Evolutionary conservation across 129 eudicot species (phyloP), one percentile per base, ranked within the genome.

Genomic region (Lactuca sativa): DNA sequence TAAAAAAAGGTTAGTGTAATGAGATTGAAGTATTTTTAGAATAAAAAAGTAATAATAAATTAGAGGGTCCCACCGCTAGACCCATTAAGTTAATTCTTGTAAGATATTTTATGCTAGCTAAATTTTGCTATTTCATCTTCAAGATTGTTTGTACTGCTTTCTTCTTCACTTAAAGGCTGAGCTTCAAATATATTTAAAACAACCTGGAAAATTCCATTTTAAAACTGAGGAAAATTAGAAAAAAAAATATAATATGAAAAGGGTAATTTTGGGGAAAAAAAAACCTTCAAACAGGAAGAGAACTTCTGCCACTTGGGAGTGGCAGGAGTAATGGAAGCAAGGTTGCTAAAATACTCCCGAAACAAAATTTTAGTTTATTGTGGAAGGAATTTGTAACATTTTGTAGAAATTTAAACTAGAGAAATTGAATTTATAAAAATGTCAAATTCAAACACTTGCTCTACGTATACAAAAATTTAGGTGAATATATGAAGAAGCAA

Each of bases 21-120:
- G 34, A 66, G 48, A 76, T 9, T 62, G 14, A 72, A 17, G 16
- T n/a, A 66, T 6, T 10, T n/a, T n/a, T n/a, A n/a, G n/a, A n/a
- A n/a, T 62, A 5, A 48, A 33, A 52, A 56, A 40, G 58, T 3
- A 54, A 30, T 43, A 60, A 36, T 40, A 73, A 67, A 58, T 52
- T 40, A 62, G 17, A 73, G 64, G 59, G 12, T 65, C 17, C 78
- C 60, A 92, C 98, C 89, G 89, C 98, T 10, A 92, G 85, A 69
- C 98, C 98, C 98, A 92, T 92, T 56, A 92, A 77, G 69, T 92
- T 92, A 84, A 95, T 92, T 78, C 98, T 92, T 14, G 98, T 92
- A 51, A 92, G 98, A 86, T 92, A 92, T 75, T 92, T 92, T 56
- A 92, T 92, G n/a, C n/a, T n/a, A n/a, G 75, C 82, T 89, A 77